Base-by-base conservation (phyloP, 169 alveolate species). In the Eimeria acervulina region DNA sequence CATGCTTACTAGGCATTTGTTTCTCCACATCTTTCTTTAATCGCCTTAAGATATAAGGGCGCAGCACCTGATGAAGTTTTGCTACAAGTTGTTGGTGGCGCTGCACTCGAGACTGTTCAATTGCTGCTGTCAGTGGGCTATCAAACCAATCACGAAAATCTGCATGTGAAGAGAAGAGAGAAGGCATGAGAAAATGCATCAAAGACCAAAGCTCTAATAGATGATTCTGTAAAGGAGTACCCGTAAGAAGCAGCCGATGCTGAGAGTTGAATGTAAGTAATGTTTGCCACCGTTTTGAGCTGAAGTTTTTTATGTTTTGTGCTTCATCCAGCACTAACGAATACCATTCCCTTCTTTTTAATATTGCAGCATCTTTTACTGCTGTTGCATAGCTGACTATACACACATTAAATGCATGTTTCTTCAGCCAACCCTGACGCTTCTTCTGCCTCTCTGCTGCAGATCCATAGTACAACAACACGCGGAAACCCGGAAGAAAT, bases 301-400 rank as follows among this genome's bases (percentile, higher is more conserved):
- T 98, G 97, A 98, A 99, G 96, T 99, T 99, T 97, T 99, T 99
- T 93, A 99, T 99, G 96, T 99, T 99, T 94, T 99, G 99, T 21
- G 99, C 99, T 97, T 99, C 99, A 97, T 99, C 99, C 80, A 99
- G 97, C 51, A 99, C 98, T 98, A 99, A 98, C 96, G 99, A 99
- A 78, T 98, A 98, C 99, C 99, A 99, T 84, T 98, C 98, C 97
- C 98, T 99, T 93, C 99, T 97, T 97, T 98, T 98, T 96, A 99
- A 97, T 33, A 99, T 98, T 85, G 98, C 97, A 72, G 99, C 98
- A 97, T 99, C 99, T 97, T 98, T 98, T 44, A 99, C 99, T 6
- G 99, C 99, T 23, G 99, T 97, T 95, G 99, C 98, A 97, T 99
- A 99, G 40, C 99, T 97, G 33, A 99, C 99, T 74, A 99, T 99